Evolutionary conservation across 495 filamentous ascomycete genomes (phyloP), one percentile per base, ranked within the genome.

Genomic region (Penicillium odoratum): DNA sequence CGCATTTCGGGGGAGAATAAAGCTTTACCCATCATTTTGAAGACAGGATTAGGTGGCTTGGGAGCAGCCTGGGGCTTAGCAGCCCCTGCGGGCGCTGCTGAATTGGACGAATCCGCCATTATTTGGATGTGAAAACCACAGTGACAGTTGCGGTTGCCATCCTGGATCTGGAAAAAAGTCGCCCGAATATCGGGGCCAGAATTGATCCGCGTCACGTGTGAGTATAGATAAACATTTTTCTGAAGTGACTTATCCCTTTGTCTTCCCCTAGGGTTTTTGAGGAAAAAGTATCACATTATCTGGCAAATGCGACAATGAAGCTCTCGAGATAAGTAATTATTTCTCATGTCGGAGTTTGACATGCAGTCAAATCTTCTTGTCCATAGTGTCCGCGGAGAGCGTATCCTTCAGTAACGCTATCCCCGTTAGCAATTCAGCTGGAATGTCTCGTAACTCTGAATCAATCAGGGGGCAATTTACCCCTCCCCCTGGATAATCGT

Each of bases 1-100:
- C 7, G 7, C 25, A 16, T 53, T 28, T 26, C n/a, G 49, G 56
- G 44, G 29, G 56, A 48, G 31, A 48, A 47, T 48, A 21, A 7
- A 10, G n/a, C 44, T 66, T 45, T 75, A 70, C 91, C 91, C 74
- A 92, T 84, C 83, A 90, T 90, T 63, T 81, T 85, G 58, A 88
- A 80, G 16, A 82, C 88, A 42, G 84, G 88, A 70, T 92, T 92
- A 3, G 78, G 77, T 1, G 74, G 76, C 42, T 78, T 78, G 4
- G 81, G 74, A 21, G 80, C 67, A 47, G 64, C 64, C 48, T 71
- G 70, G 21, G 78, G 61, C 61, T 73, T 69, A 54, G 62, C 51
- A 48, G 70, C 40, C 50, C 66, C 70, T 34, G 68, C 44, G 8
- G 69, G 56, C 40, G 70, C 58, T 30, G 71, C 68, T 58, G 73